Base-by-base conservation (phyloP, 2,329 filamentous ascomycete genomes). In the Neonectria ditissima region DNA sequence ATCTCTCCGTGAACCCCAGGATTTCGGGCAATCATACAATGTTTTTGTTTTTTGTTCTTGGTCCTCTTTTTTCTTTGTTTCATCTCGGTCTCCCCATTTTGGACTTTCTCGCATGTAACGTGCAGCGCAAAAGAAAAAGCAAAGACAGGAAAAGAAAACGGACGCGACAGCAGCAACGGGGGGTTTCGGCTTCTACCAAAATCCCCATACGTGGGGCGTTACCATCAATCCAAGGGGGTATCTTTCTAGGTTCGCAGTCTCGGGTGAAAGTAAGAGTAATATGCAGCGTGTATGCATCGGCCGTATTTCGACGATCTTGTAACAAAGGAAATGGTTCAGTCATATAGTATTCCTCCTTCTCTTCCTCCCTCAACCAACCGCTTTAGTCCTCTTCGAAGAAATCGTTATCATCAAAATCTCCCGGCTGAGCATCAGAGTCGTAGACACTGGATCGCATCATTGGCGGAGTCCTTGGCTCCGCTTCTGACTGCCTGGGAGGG, bases 371-470 rank as follows among this genome's bases (percentile, higher is more conserved):
- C 26, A 58, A 53, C 54, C 54, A n/a, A 53, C 53, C 7, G 54
- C 44, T 62, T 73, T 65, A 79, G 64, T 82, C 80, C 70, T 86
- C 83, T 67, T 86, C 84, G 69, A 87, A 87, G 77, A 88, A 88
- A 58, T 84, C 85, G 34, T 86, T 83, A 74, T 88, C 86, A 70
- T 88, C 86, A 77, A 87, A 87, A 57, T 87, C 84, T 61, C 84
- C 87, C 3, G 84, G 82, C 39, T 84, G 84, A 7, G 88, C 88
- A 74, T 91, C 88, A 30, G 82, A 82, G 73, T 91, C 88, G 74
- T 90, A 91, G 32, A 81, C 82, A 63, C 82, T 83, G 34, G 83
- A 76, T 34, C 81, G 81, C 84, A 88, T 87, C 85, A 90, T 89
- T 0, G 87, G 87, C 28, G 88, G 87, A 59, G 88, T 90, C 65